phyloP scores from a whole-genome alignment of 305 asterid genomes.

The Withania somnifera region DNA sequence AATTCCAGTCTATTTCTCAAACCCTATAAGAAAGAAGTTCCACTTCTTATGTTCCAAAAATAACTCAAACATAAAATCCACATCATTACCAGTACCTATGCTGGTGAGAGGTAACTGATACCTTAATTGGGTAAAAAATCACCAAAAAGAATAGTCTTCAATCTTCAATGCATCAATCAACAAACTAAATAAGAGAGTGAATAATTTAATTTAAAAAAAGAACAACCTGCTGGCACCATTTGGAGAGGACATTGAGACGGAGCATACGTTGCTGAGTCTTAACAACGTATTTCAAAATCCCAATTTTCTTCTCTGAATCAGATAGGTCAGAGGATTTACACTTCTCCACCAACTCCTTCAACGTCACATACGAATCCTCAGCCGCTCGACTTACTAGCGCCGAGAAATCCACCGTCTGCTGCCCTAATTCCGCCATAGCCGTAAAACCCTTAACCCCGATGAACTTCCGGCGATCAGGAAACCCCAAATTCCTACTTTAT shows the following conservation, averaged over 20 bases:
- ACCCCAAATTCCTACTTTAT: neutral
- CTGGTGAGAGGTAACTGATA: neutral
- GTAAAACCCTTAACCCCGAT: neutral
- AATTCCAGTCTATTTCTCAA: neutral
- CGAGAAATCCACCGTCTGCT: slow-evolving; percentile 78
- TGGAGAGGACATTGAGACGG: slow-evolving; percentile 92
- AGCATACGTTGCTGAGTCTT: slow-evolving; percentile 97
- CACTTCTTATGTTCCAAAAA: neutral
- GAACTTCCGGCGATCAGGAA: neutral
- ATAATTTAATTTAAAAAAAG: neutral
- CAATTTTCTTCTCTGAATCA: slow-evolving; percentile 86
- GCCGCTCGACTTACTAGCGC: slow-evolving; percentile 70
- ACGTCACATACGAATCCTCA: slow-evolving; percentile 59
- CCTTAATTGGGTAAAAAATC: neutral
- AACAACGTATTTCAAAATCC: slow-evolving; percentile 74
- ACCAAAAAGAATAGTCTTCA: neutral
- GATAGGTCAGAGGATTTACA: slow-evolving; percentile 58
- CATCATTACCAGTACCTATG: neutral
- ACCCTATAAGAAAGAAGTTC: neutral
- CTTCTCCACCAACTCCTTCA: slow-evolving; percentile 82
- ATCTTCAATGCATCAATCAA: neutral
- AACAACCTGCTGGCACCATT: slow-evolving; percentile 95
- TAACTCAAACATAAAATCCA: neutral
- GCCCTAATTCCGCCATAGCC: slow-evolving; percentile 60
- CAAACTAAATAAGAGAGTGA: neutral